Evolutionary conservation across 108 stramenopile species (phyloP).

Genomic region (Skeletonema menzelii): DNA sequence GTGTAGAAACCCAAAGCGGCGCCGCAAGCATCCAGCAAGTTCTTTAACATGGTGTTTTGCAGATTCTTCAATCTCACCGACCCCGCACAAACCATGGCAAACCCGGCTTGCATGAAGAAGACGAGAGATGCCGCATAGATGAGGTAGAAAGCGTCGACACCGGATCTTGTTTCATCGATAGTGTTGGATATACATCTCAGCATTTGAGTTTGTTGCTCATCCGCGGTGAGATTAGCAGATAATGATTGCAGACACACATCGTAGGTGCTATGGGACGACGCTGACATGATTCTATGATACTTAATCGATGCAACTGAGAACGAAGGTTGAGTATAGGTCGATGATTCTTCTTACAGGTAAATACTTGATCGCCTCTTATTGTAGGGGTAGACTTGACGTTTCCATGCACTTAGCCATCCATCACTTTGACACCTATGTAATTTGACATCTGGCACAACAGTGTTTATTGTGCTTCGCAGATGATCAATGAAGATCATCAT

Average conservation of each 20-base stretch:
- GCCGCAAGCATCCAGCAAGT: conserved; percentile 80
- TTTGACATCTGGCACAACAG: too few relatives aligned
- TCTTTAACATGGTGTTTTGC: conserved; percentile 87
- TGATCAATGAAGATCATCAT: too few relatives aligned
- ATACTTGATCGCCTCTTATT: too few relatives aligned
- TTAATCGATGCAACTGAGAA: background rate
- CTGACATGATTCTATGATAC: background rate
- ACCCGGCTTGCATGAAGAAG: conserved; percentile 71
- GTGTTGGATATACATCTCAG: background rate
- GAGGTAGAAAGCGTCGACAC: conserved; percentile 23
- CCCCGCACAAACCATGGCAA: conserved; percentile 88
- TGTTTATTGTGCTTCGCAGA: too few relatives aligned
- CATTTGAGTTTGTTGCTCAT: conserved; percentile 12
- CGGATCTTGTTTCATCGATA: conserved; percentile 7
- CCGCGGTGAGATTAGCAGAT: background rate
- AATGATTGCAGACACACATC: background rate
- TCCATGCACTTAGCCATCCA: too few relatives aligned
- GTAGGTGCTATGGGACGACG: background rate
- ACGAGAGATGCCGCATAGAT: conserved; percentile 35
- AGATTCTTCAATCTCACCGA: conserved; percentile 81
- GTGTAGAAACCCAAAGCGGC: conserved; percentile 74
- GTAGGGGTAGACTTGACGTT: too few relatives aligned
- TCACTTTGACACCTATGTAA: too few relatives aligned
- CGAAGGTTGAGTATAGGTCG: background rate
- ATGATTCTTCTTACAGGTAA: too few relatives aligned